These are phyloP conservation scores for Lantana camara DNA, from an alignment of 257 asterid species.

Conservation along the genomic window DNA sequence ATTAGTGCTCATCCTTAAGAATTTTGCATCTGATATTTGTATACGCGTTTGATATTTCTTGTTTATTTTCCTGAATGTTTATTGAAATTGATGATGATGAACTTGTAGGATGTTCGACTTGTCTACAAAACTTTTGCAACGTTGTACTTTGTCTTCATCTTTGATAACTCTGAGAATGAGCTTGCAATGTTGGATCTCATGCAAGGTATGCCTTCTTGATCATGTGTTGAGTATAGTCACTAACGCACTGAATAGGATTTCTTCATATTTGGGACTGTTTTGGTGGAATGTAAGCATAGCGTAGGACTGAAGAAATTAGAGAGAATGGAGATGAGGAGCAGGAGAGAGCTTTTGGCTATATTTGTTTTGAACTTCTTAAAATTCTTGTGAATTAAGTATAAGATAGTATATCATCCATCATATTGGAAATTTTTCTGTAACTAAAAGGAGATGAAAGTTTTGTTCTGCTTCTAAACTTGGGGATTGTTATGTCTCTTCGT, in stretches of 20 bases:
- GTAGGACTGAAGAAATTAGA: not conserved
- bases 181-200: constrained; percentile 97
- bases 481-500: not conserved
- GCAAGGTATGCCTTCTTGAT: constrained; percentile 71
- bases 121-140: constrained; percentile 94
- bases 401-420: not conserved
- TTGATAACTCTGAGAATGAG: constrained; percentile 85
- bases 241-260: not conserved
- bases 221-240: constrained; percentile 18
- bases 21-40: not conserved
- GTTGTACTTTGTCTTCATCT: constrained; percentile 73
- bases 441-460: constrained; percentile 15
- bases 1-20: not conserved
- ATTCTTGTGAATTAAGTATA: not conserved
- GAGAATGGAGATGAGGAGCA: not conserved
- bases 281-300: constrained; percentile 14
- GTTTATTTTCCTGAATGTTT: not conserved
- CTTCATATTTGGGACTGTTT: not conserved
- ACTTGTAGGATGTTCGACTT: constrained; percentile 76
- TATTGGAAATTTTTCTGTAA: not conserved
- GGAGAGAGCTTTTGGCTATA: not conserved
- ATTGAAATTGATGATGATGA: constrained; percentile 8
- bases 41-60: not conserved
- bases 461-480: not conserved
- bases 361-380: too few relatives aligned